Conservation (phyloP, 139 green algal species). For the Eudorina sp. region DNA sequence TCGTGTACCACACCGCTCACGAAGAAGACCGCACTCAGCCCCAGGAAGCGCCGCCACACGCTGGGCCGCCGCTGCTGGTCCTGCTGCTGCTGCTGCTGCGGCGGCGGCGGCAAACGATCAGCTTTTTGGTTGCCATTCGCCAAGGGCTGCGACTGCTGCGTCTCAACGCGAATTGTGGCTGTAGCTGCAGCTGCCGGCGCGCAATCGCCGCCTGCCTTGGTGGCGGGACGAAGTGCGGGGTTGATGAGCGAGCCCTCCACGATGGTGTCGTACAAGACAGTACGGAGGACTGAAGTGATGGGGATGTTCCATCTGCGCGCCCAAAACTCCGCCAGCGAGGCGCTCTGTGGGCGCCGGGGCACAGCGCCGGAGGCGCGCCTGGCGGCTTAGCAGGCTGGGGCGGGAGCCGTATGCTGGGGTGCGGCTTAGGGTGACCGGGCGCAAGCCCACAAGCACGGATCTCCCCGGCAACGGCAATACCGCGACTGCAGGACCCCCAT, state of each 20-base stretch:
- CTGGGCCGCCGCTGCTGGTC: neutral
- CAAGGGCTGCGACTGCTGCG: neutral
- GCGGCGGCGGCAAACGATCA: neutral
- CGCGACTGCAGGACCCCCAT: no score
- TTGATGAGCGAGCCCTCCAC: slow-evolving; percentile 48
- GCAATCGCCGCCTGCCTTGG: neutral
- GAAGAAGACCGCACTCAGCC: slow-evolving; percentile 32
- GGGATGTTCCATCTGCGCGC: slow-evolving; percentile 65
- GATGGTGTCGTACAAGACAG: slow-evolving; percentile 62
- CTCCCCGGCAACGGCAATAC: no score
- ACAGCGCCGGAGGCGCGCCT: no score
- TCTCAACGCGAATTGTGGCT: neutral
- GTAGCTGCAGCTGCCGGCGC: no score
- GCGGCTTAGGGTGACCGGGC: no score
- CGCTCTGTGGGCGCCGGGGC: neutral
- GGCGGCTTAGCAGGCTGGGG: no score
- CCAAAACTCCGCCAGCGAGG: slow-evolving; percentile 64
- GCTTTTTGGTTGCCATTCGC: neutral
- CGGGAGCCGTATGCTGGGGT: no score
- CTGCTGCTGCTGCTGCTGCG: neutral
- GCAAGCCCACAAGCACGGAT: no score
- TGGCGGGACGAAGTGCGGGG: neutral
- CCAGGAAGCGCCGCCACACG: neutral
- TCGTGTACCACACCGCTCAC: slow-evolving; percentile 56
- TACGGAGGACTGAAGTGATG: slow-evolving; percentile 45